These are phyloP conservation scores for Rasamsonia emersonii DNA, from an alignment of 2,329 filamentous ascomycete genomes.

Conservation along the genomic window DNA sequence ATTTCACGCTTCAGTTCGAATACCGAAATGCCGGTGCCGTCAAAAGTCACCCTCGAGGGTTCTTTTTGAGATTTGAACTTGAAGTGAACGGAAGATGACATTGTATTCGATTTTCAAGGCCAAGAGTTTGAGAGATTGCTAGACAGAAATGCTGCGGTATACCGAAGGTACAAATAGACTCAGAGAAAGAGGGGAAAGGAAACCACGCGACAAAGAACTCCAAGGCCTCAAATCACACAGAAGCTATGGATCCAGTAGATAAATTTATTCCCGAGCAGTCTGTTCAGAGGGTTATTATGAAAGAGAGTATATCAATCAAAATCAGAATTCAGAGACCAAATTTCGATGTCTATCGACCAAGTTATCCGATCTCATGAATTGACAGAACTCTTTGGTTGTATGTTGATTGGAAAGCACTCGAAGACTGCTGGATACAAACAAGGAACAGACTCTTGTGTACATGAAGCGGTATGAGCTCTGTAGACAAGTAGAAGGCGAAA, in stretches of 20 bases:
- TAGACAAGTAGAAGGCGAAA: constrained; percentile 6
- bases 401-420: constrained; percentile 18
- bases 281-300: background rate
- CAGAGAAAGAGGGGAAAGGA: constrained; percentile 10
- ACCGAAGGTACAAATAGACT: no score
- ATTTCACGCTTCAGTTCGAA: constrained; percentile 99
- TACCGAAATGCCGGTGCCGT: constrained; percentile 94
- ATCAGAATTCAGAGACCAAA: constrained; percentile 14
- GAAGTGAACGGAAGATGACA: constrained; percentile 98
- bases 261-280: no score
- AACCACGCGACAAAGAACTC: constrained; percentile 11
- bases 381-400: constrained; percentile 18
- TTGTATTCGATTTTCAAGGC: constrained; percentile 49
- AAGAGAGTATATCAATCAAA: constrained; percentile 10
- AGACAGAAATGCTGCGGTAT: no score
- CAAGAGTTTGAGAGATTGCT: no score
- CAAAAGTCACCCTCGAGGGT: constrained; percentile 86
- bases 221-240: no score
- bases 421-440: constrained; percentile 27
- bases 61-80: constrained; percentile 99
- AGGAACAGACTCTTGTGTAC: constrained; percentile 23
- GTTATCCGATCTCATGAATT: constrained; percentile 18
- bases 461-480: constrained; percentile 15
- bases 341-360: constrained; percentile 18
- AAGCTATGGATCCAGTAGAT: no score